Conservation (phyloP, 768 basidiomycete species). For the Rhodosporidiobolus sp. region DNA sequence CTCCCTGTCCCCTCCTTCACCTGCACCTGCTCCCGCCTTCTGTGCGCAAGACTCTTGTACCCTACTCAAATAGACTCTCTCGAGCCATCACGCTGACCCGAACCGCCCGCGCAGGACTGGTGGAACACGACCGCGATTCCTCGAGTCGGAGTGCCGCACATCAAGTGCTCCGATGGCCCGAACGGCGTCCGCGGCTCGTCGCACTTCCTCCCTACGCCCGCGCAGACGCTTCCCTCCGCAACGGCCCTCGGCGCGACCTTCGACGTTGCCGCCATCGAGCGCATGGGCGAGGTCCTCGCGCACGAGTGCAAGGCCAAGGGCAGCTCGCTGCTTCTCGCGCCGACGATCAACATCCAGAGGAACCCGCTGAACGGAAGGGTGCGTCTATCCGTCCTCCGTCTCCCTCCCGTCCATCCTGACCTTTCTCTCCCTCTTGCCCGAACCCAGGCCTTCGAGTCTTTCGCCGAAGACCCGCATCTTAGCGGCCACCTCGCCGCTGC, state of each 20-base stretch:
- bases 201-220: slow-evolving; percentile 48
- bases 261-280: slow-evolving; percentile 55
- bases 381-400: slow-evolving; percentile 50
- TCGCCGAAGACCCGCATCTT: slow-evolving; percentile 40
- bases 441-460: slow-evolving; percentile 48
- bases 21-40: too few species aligned
- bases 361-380: slow-evolving; percentile 45
- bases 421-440: slow-evolving; percentile 48
- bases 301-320: slow-evolving; percentile 59
- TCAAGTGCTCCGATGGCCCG: not conserved
- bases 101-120: not conserved
- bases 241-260: slow-evolving; percentile 61
- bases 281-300: slow-evolving; percentile 58
- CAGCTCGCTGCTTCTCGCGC: slow-evolving; percentile 43
- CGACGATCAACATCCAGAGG: slow-evolving; percentile 48
- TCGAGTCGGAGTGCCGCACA: not conserved
- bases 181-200: not conserved
- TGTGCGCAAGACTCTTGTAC: too few species aligned
- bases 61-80: too few species aligned
- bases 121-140: not conserved
- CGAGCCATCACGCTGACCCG: not conserved
- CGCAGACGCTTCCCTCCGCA: slow-evolving; percentile 60
- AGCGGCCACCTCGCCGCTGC: slow-evolving; percentile 31
- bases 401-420: slow-evolving; percentile 54
- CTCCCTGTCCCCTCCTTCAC: not conserved